A percentile compares a stretch with the other conserved stretches of the same genome.
phyloP scores from a whole-genome alignment of 192 early-diverging fungal genomes.

The Chytriomyces sp. region DNA sequence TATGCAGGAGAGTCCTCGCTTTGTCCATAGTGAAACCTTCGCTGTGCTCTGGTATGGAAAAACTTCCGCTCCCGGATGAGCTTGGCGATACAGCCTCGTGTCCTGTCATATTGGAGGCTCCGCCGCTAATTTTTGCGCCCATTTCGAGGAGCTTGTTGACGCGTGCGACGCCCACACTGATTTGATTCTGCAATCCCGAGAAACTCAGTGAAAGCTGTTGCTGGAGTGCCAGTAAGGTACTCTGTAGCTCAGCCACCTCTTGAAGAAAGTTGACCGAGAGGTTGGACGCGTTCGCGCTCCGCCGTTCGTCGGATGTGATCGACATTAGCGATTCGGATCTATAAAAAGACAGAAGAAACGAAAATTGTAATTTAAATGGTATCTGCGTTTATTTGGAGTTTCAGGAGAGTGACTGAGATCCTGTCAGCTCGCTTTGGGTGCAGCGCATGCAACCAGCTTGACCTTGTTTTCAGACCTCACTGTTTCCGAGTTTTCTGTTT shows the following conservation, averaged over 20 bases:
- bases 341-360: no score
- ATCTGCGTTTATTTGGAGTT: no score
- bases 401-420: no score
- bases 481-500: slow-evolving; percentile 61
- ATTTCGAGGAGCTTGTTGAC: neutral
- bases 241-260: slow-evolving; percentile 9
- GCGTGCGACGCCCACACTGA: neutral
- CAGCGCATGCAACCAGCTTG: slow-evolving; percentile 94
- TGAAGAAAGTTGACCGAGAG: neutral
- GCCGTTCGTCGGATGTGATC: neutral
- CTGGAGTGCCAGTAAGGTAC: neutral
- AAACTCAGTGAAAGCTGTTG: slow-evolving; percentile 9
- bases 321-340: no score
- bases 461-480: slow-evolving; percentile 79
- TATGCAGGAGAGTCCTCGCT: neutral
- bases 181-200: neutral
- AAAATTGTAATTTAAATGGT: no score
- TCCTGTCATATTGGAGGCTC: neutral
- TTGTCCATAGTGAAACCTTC: neutral
- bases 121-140: neutral
- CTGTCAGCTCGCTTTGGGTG: no score
- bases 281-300: neutral
- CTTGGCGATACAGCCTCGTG: neutral
- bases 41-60: neutral
- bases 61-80: neutral